These are phyloP conservation scores for Lindgomyces ingoldianus DNA, from an alignment of 495 filamentous ascomycete genomes.

Conservation along the genomic window DNA sequence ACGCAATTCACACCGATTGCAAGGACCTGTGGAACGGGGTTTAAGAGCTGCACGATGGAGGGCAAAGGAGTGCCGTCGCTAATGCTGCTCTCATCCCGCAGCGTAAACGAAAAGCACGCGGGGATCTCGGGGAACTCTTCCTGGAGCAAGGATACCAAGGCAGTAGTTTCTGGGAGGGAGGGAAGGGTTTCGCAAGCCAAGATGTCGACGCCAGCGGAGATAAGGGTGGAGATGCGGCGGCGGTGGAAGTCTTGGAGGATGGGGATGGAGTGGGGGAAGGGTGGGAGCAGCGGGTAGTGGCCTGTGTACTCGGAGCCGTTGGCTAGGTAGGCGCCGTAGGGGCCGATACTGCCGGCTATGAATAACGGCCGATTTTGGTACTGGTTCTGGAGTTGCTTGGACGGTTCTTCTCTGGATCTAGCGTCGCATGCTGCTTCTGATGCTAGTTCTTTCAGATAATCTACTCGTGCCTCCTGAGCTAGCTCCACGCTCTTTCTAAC, in stretches of 20 bases:
- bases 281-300: conserved; percentile 35
- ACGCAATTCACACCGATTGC: conserved; percentile 44
- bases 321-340: conserved; percentile 44
- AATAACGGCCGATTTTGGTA: conserved; percentile 18
- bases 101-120: conserved; percentile 40
- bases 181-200: conserved; percentile 45
- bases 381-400: not conserved
- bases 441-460: conserved; percentile 14
- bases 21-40: conserved; percentile 27
- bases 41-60: conserved; percentile 3
- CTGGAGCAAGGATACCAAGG: conserved; percentile 30
- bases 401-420: too few species aligned
- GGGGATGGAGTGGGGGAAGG: conserved; percentile 1
- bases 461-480: conserved; percentile 33
- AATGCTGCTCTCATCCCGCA: conserved; percentile 29
- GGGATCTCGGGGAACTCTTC: conserved; percentile 34
- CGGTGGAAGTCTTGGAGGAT: conserved; percentile 41
- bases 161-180: conserved; percentile 33
- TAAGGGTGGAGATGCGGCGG: conserved; percentile 35
- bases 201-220: conserved; percentile 40
- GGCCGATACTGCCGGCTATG: conserved; percentile 42
- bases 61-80: conserved; percentile 38
- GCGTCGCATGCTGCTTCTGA: too few species aligned
- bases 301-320: conserved; percentile 44
- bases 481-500: conserved; percentile 41